phyloP scores from a whole-genome alignment of 1,284 basidiomycete species.

The Chondrostereum purpureum region DNA sequence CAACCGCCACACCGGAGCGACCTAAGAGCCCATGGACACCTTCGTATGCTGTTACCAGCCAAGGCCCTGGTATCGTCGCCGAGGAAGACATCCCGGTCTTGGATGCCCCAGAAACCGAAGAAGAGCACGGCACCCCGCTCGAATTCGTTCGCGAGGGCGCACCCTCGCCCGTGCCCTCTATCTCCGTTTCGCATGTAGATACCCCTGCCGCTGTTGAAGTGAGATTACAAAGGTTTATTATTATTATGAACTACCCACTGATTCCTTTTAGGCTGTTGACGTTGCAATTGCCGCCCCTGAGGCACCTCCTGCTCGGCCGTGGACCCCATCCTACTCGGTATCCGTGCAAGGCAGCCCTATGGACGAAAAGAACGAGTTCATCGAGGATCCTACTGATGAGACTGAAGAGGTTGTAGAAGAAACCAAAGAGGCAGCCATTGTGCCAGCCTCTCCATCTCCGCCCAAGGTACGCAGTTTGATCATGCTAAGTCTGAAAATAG shows the following conservation, averaged over 20 bases:
- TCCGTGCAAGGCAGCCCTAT: conserved; percentile 13
- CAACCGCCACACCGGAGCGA: conserved; percentile 10
- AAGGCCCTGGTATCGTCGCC: conserved; percentile 18
- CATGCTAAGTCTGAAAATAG: neutral
- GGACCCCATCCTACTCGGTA: conserved; percentile 23
- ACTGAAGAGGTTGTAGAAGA: neutral
- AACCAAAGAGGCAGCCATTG: too few species aligned
- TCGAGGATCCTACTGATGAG: neutral
- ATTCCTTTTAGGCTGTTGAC: too few species aligned
- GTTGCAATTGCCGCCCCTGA: too few species aligned
- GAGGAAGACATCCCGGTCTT: conserved; percentile 15
- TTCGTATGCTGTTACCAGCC: conserved; percentile 18
- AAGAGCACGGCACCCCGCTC: too few species aligned
- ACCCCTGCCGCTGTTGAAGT: neutral
- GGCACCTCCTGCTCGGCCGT: too few species aligned
- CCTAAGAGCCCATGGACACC: conserved; percentile 21
- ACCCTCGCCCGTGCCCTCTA: neutral
- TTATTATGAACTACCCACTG: too few species aligned
- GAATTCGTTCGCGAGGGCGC: neutral
- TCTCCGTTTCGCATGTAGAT: neutral
- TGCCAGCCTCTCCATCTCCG: neutral
- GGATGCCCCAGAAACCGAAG: neutral
- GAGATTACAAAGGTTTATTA: too few species aligned
- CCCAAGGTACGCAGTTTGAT: neutral
- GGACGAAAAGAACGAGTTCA: neutral